A percentile compares a stretch with the other conserved stretches of the same genome.
phyloP scores from a whole-genome alignment of 352 stramenopile genomes.

The Phytophthora quininea region DNA sequence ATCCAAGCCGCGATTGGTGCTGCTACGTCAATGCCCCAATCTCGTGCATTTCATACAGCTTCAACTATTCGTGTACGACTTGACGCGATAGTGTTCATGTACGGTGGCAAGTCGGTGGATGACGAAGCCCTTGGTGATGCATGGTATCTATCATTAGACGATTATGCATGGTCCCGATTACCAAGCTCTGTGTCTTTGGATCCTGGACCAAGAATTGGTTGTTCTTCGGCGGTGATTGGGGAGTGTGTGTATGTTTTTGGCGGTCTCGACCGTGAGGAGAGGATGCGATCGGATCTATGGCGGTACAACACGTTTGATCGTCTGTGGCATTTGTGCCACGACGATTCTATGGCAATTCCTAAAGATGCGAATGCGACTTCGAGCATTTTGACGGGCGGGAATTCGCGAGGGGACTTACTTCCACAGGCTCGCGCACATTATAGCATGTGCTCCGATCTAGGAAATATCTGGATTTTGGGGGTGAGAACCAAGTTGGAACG shows the following conservation, averaged over 20 bases:
- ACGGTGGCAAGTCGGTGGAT: conserved; percentile 76
- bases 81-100: conserved; percentile 85
- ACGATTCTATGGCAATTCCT: conserved; percentile 69
- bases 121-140: conserved; percentile 76
- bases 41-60: conserved; percentile 75
- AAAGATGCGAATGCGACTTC: conserved; percentile 14
- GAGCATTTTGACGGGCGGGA: not conserved
- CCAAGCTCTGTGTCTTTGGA: conserved; percentile 78
- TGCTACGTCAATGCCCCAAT: conserved; percentile 61
- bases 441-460: conserved; percentile 78
- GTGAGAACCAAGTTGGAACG: conserved; percentile 47
- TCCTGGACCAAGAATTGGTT: conserved; percentile 73
- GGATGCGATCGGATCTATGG: conserved; percentile 80
- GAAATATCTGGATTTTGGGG: conserved; percentile 86
- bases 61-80: conserved; percentile 72
- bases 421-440: conserved; percentile 68
- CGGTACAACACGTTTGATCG: conserved; percentile 89
- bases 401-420: conserved; percentile 43
- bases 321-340: conserved; percentile 84
- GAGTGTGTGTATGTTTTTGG: conserved; percentile 88
- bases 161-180: conserved; percentile 81
- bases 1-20: conserved; percentile 72
- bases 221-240: conserved; percentile 71
- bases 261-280: conserved; percentile 81
- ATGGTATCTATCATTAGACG: conserved; percentile 85